Evolutionary conservation across 306 rosid genomes (phyloP), one percentile per base, ranked within the genome.

Genomic region (Prunus mume): DNA sequence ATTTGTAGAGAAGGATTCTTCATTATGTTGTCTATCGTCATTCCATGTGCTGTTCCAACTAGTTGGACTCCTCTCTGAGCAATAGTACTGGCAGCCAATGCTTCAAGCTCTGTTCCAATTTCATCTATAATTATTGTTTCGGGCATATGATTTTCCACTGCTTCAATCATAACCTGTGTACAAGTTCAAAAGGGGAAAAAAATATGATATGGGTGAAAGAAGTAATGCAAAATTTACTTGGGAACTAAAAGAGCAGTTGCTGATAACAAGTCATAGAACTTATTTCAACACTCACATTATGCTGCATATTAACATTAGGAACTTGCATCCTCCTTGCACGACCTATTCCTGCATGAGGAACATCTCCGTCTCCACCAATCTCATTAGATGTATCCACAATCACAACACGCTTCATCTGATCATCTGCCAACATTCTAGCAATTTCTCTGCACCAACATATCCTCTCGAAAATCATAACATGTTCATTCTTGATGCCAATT

Each of bases 31-130:
- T 96, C 99, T 68, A 96, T 92, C 34, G 96, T 85, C 85, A 90
- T 90, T 80, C 99, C 98, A 79, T 96, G 99, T 8, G 99, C 99
- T 56, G 99, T 92, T 78, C 98, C 99, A 63, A 96, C 98, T 52
- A 96, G 88, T 64, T 96, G 98, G 78, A 96, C 99, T 81, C 99
- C 99, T 92, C 99, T 88, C 87, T 96, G 98, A 83, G 99, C 99
- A 83, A 96, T 92, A 30, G 99, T 96, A 83, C 99, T 91, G 64
- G 99, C 98, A 83, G 99, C 99, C 84, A 96, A 84, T 79, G 99
- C 98, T 86, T 96, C 98, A 66, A 92, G 97, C 71, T 96, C 99
- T 1, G 99, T 96, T 79, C 99, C 99, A 64, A 96, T 96, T 91
- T 96, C 99, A 81, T 96, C 99, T 57, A 96, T 96, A 56, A 96